Evolutionary conservation across 1,139 yeast species (phyloP).

Genomic region (Hyphopichia wangnamkhiaoensis): DNA sequence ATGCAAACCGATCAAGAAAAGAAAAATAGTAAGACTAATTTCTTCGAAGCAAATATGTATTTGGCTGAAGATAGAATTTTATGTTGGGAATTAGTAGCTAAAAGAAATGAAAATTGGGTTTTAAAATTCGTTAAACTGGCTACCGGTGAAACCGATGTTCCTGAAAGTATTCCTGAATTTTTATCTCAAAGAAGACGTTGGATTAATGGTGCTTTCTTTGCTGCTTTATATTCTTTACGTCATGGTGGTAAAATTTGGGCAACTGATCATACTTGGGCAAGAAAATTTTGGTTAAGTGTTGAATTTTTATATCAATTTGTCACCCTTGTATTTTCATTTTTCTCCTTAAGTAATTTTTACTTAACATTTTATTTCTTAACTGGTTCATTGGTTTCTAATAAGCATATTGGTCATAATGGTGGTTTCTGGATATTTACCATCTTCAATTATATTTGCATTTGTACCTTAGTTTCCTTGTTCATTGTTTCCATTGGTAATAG

Average conservation of each 20-base stretch:
- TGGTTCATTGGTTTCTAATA: slow-evolving; percentile 67
- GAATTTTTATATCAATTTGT: slow-evolving; percentile 84
- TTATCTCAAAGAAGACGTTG: slow-evolving; percentile 95
- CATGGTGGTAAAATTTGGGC: slow-evolving; percentile 81
- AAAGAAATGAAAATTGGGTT: slow-evolving; percentile 85
- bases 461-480: slow-evolving; percentile 80
- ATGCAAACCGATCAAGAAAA: slow-evolving; percentile 24
- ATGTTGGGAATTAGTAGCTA: slow-evolving; percentile 97
- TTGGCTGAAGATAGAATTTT: slow-evolving; percentile 95
- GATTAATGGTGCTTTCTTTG: slow-evolving; percentile 97
- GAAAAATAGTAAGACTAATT: slow-evolving; percentile 54
- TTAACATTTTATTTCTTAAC: slow-evolving; percentile 90
- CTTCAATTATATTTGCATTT: slow-evolving; percentile 79
- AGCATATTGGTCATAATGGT: slow-evolving; percentile 61
- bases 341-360: slow-evolving; percentile 86
- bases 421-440: slow-evolving; percentile 81
- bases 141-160: slow-evolving; percentile 97
- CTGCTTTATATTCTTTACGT: slow-evolving; percentile 84
- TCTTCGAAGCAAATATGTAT: slow-evolving; percentile 96
- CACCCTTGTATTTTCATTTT: slow-evolving; percentile 78
- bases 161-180: slow-evolving; percentile 87
- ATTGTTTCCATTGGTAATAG: slow-evolving; percentile 93
- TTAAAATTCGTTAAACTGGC: slow-evolving; percentile 91
- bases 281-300: slow-evolving; percentile 78
- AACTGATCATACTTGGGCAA: slow-evolving; percentile 75